Conservation (phyloP, 2,329 filamentous ascomycete species). For the Proliferodiscus dingleyae region DNA sequence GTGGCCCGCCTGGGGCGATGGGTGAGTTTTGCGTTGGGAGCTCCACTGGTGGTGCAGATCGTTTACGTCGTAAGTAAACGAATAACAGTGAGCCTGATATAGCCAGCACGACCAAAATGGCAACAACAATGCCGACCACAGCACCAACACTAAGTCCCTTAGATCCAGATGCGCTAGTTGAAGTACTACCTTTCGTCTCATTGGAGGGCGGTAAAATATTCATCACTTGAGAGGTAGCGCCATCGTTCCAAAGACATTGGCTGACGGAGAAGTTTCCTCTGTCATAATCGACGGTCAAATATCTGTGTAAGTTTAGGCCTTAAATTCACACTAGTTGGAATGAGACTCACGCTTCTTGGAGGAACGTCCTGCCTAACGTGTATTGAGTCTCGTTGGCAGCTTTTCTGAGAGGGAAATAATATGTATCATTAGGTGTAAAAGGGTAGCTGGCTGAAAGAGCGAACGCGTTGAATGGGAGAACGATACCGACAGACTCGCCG, state of each 20-base stretch:
- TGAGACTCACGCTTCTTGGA: constrained; percentile 34
- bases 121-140: constrained; percentile 15
- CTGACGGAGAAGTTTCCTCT: constrained; percentile 26
- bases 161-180: too few species aligned
- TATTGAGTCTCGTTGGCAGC: constrained; percentile 32
- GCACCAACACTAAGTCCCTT: constrained; percentile 1
- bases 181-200: too few species aligned
- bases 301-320: constrained; percentile 12
- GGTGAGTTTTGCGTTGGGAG: not conserved
- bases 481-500: constrained; percentile 27
- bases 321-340: not conserved
- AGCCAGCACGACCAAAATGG: constrained; percentile 4
- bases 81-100: constrained; percentile 5
- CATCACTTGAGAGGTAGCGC: constrained; percentile 9
- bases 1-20: not conserved
- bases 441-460: constrained; percentile 21
- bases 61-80: constrained; percentile 1
- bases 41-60: not conserved
- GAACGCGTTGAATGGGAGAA: constrained; percentile 25
- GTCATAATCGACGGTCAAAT: constrained; percentile 29
- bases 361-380: constrained; percentile 35
- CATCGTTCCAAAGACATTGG: constrained; percentile 21
- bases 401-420: constrained; percentile 36
- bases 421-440: constrained; percentile 39
- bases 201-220: constrained; percentile 13